Evolutionary conservation across 441 rosid genomes (phyloP).

Genomic region (Adansonia gregorii): DNA sequence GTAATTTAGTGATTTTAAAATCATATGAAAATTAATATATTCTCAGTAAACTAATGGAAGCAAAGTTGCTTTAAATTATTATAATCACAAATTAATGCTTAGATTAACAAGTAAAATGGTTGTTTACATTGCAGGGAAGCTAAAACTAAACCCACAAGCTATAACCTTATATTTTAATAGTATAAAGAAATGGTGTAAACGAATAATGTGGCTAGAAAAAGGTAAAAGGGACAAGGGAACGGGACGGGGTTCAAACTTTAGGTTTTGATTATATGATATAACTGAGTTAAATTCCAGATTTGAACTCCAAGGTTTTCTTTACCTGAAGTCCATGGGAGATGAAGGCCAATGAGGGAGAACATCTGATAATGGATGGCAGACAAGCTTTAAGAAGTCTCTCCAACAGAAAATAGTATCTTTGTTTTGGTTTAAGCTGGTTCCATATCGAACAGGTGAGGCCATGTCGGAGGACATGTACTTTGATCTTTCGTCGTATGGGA

Average conservation of each 20-base stretch:
- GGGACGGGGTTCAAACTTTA: too few relatives aligned
- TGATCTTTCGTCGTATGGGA: slow-evolving; percentile 74
- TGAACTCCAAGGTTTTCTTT: neutral
- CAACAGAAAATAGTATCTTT: slow-evolving; percentile 74
- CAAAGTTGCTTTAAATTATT: neutral
- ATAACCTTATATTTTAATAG: too few relatives aligned
- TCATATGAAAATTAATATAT: slow-evolving; percentile 2
- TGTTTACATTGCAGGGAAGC: neutral
- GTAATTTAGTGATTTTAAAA: too few relatives aligned
- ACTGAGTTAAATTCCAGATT: too few relatives aligned
- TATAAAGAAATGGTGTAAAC: neutral
- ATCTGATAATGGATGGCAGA: slow-evolving; percentile 58
- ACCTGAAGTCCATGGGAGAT: slow-evolving; percentile 76
- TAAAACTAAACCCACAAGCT: too few relatives aligned
- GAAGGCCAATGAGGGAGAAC: slow-evolving; percentile 80
- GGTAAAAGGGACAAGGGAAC: too few relatives aligned
- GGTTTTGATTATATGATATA: too few relatives aligned
- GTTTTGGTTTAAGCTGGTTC: slow-evolving; percentile 82
- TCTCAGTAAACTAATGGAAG: slow-evolving; percentile 3
- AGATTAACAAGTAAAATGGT: neutral
- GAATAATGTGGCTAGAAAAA: neutral
- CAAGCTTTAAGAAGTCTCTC: slow-evolving; percentile 89
- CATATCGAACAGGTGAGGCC: slow-evolving; percentile 75
- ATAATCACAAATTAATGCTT: neutral
- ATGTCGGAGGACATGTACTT: slow-evolving; percentile 78